phyloP scores from a whole-genome alignment of 768 basidiomycete genomes.

The Tulasnella sp. region DNA sequence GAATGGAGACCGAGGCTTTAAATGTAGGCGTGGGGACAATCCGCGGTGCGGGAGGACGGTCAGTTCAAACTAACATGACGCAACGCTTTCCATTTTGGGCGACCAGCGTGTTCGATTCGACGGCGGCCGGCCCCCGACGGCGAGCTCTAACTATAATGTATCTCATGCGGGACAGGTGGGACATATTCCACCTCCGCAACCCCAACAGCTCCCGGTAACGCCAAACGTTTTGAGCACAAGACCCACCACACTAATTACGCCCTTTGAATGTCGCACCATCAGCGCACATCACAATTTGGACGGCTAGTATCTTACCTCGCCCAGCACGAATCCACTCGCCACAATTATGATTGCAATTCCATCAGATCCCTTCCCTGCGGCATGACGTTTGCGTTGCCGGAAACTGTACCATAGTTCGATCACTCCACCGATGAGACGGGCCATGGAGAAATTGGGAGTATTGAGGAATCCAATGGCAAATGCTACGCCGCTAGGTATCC shows the following conservation, averaged over 20 bases:
- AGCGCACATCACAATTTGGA: not conserved
- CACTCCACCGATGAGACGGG: conserved; percentile 77
- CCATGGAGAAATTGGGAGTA: conserved; percentile 87
- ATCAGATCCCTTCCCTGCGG: conserved; percentile 24
- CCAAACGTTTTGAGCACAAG: conserved; percentile 63
- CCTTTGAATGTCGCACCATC: conserved; percentile 24
- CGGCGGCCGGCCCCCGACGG: no score
- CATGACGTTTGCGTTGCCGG: conserved; percentile 23
- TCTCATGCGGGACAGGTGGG: conserved; percentile 14
- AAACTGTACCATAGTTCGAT: conserved; percentile 46
- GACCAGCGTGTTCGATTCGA: no score
- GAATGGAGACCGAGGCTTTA: not conserved
- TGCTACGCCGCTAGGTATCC: conserved; percentile 85
- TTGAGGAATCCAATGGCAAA: conserved; percentile 96
- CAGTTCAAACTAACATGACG: no score
- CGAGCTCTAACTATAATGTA: no score
- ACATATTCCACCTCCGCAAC: conserved; percentile 37
- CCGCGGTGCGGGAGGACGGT: not conserved
- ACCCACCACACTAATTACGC: conserved; percentile 72
- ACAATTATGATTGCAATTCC: conserved; percentile 73
- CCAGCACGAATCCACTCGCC: conserved; percentile 90
- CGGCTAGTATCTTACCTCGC: conserved; percentile 36
- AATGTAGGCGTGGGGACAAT: no score
- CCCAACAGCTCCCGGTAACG: conserved; percentile 70
- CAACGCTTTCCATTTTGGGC: no score